Conservation (phyloP, 495 filamentous ascomycete species). For the Pyronema domesticum region DNA sequence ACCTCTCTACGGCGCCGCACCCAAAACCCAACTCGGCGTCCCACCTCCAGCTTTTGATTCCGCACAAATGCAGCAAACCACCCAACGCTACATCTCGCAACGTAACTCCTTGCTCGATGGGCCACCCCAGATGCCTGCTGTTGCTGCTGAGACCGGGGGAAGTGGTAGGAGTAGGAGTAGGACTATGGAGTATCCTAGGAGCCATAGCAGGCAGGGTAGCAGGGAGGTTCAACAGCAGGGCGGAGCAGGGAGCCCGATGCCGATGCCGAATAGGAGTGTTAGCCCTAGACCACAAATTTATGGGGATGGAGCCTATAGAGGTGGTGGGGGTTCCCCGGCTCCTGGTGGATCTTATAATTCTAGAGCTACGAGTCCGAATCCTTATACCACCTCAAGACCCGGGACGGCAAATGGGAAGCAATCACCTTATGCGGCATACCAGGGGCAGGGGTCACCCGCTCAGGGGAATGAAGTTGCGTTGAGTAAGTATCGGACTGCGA, state of each 20-base stretch:
- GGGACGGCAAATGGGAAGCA: constrained; percentile 18
- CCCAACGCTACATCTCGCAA: constrained; percentile 68
- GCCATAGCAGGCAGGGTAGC: constrained; percentile 18
- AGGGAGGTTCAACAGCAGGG: constrained; percentile 25
- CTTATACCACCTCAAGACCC: constrained; percentile 21
- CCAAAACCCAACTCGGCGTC: constrained; percentile 54
- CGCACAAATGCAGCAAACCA: constrained; percentile 82
- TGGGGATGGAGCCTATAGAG: constrained; percentile 20
- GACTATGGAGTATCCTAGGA: constrained; percentile 19
- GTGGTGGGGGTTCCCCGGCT: constrained; percentile 15
- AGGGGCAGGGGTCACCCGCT: constrained; percentile 15
- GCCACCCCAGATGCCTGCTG: constrained; percentile 25
- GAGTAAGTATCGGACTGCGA: constrained; percentile 16
- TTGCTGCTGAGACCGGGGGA: constrained; percentile 21
- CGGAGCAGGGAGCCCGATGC: constrained; percentile 24
- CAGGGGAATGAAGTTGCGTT: constrained; percentile 21
- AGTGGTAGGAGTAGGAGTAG: constrained; percentile 22
- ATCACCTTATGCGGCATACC: constrained; percentile 21
- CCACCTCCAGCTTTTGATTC: constrained; percentile 85
- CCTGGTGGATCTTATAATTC: constrained; percentile 14
- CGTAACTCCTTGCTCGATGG: constrained; percentile 60
- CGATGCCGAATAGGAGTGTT: constrained; percentile 37
- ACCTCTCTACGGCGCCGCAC: constrained; percentile 50
- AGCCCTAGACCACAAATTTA: constrained; percentile 35
- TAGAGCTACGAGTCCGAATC: constrained; percentile 20